phyloP scores from a whole-genome alignment of 2,329 filamentous ascomycete species.

The Nothopassalora personata region DNA sequence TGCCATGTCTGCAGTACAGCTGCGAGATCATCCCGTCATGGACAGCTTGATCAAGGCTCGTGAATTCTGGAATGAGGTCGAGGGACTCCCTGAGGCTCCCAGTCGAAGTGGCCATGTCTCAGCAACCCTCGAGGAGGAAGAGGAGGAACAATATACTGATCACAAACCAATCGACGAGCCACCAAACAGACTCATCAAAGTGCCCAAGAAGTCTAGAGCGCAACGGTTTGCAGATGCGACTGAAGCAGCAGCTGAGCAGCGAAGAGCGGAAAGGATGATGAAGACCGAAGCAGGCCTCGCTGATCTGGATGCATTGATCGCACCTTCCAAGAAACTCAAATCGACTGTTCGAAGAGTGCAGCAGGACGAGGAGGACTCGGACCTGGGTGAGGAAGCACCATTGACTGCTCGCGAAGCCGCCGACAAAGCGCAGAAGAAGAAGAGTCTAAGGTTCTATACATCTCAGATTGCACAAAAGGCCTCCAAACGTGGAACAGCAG shows the following conservation, averaged over 20 bases:
- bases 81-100: constrained; percentile 47
- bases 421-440: constrained; percentile 85
- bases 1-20: constrained; percentile 66
- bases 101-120: not conserved
- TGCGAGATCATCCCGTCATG: constrained; percentile 91
- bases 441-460: constrained; percentile 93
- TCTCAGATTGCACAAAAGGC: constrained; percentile 94
- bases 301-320: constrained; percentile 61
- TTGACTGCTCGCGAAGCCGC: constrained; percentile 73
- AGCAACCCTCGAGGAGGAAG: too few relatives aligned
- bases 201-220: constrained; percentile 44
- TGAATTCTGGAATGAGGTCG: constrained; percentile 71
- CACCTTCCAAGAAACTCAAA: constrained; percentile 26
- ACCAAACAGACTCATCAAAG: constrained; percentile 7
- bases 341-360: constrained; percentile 9
- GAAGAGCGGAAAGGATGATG: constrained; percentile 49
- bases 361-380: constrained; percentile 62
- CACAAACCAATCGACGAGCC: not conserved
- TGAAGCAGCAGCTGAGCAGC: constrained; percentile 50
- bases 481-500: constrained; percentile 71
- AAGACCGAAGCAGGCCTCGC: constrained; percentile 66
- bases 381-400: constrained; percentile 85
- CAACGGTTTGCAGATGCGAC: constrained; percentile 49
- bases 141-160: too few relatives aligned
- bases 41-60: constrained; percentile 73